These are phyloP conservation scores for Astrephomene gubernaculifera DNA, from an alignment of 139 green algal species.

Conservation along the genomic window DNA sequence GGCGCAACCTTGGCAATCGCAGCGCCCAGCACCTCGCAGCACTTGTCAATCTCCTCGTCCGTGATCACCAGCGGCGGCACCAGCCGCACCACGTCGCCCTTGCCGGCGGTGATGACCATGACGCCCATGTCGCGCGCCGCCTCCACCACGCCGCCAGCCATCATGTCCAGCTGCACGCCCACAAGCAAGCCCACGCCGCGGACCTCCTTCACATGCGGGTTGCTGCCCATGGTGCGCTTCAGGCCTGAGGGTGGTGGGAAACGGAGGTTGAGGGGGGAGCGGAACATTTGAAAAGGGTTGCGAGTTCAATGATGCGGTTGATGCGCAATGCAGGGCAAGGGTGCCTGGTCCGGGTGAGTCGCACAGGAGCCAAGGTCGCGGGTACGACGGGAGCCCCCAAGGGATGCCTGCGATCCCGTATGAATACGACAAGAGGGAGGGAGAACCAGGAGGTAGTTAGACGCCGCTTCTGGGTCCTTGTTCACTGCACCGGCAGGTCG, in stretches of 20 bases:
- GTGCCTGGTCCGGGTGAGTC: too few relatives aligned
- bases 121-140: constrained; percentile 82
- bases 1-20: constrained; percentile 31
- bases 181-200: constrained; percentile 91
- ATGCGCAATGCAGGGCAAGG: too few relatives aligned
- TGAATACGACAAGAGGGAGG: too few relatives aligned
- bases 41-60: constrained; percentile 88
- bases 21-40: constrained; percentile 48
- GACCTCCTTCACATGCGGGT: constrained; percentile 92
- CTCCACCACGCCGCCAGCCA: constrained; percentile 81
- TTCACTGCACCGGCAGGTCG: too few relatives aligned
- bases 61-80: constrained; percentile 94
- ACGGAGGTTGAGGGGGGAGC: too few relatives aligned
- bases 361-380: too few relatives aligned
- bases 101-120: constrained; percentile 93
- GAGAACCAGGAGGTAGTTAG: too few relatives aligned
- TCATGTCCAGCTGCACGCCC: constrained; percentile 93
- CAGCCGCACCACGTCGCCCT: constrained; percentile 94
- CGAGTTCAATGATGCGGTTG: too few relatives aligned
- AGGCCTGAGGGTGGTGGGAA: constrained; percentile 52
- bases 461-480: too few relatives aligned
- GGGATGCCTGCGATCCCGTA: too few relatives aligned
- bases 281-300: too few relatives aligned
- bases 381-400: too few relatives aligned
- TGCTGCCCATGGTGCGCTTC: constrained; percentile 69